These are phyloP conservation scores for Torrubiella hemipterigena DNA, from an alignment of 2,329 filamentous ascomycete genomes.

Conservation along the genomic window DNA sequence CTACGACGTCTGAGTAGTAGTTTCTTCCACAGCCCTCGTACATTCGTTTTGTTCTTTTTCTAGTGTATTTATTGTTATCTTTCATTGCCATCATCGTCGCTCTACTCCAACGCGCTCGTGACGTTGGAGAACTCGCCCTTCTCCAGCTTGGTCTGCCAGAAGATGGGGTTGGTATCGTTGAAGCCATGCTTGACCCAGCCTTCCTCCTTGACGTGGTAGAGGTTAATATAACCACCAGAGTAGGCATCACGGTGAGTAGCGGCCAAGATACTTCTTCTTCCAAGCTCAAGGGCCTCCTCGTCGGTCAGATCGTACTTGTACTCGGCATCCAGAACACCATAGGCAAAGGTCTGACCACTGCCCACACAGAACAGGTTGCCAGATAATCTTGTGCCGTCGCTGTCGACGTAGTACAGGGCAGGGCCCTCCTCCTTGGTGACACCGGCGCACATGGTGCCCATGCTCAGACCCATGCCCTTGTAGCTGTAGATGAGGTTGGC, in stretches of 20 bases:
- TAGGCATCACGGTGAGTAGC: slow-evolving; percentile 97
- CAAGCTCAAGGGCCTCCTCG: slow-evolving; percentile 83
- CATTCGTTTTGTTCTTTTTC: slow-evolving; percentile 2
- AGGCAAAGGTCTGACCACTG: slow-evolving; percentile 96
- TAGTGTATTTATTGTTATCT: not conserved
- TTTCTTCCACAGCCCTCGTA: not conserved
- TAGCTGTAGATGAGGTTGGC: slow-evolving; percentile 97
- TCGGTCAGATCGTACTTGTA: slow-evolving; percentile 82
- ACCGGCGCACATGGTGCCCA: slow-evolving; percentile 99
- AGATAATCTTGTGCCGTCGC: slow-evolving; percentile 77
- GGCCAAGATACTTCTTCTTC: slow-evolving; percentile 82
- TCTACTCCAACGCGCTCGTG: slow-evolving; percentile 59
- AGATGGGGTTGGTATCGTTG: slow-evolving; percentile 95
- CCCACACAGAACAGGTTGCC: slow-evolving; percentile 98
- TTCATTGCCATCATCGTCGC: slow-evolving; percentile 3
- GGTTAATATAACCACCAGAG: slow-evolving; percentile 95
- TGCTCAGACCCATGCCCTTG: slow-evolving; percentile 97
- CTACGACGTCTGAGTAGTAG: too few species aligned
- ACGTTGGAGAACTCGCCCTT: slow-evolving; percentile 98
- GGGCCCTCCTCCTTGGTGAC: slow-evolving; percentile 93
- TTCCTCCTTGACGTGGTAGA: slow-evolving; percentile 98
- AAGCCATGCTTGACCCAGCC: slow-evolving; percentile 99
- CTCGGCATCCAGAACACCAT: slow-evolving; percentile 92
- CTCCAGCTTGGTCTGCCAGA: slow-evolving; percentile 98
- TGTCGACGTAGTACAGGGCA: slow-evolving; percentile 96